Conservation (phyloP, 352 stramenopile species). For the Globisporangium apiculatum region DNA sequence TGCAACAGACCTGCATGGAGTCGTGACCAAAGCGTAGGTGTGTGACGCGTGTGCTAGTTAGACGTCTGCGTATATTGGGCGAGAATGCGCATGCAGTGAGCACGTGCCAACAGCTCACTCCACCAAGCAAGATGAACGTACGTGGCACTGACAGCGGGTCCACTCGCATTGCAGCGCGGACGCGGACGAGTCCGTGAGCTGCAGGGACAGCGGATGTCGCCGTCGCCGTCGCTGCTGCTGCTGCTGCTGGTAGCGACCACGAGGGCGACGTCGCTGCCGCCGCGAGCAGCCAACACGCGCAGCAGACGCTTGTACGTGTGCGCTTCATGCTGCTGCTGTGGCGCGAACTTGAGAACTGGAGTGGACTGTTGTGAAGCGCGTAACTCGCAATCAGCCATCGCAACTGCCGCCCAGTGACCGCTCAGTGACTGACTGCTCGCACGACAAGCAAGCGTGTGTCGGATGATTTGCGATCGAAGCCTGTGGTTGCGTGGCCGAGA, state of each 20-base stretch:
- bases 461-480: too few relatives aligned
- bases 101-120: not conserved
- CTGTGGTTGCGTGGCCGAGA: too few relatives aligned
- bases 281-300: constrained; percentile 7
- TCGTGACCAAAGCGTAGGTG: too few relatives aligned
- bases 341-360: not conserved
- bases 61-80: too few relatives aligned
- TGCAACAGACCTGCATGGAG: not conserved
- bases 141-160: not conserved
- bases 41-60: too few relatives aligned
- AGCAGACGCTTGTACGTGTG: not conserved
- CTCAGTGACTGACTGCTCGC: too few relatives aligned
- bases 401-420: not conserved
- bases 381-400: not conserved
- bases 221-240: not conserved
- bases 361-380: not conserved
- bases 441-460: too few relatives aligned
- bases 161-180: too few relatives aligned
- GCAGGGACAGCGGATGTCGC: not conserved
- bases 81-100: too few relatives aligned
- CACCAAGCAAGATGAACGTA: not conserved
- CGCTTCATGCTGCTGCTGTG: constrained; percentile 3
- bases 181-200: not conserved
- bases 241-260: not conserved
- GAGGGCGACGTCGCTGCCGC: not conserved